A percentile compares a stretch with the other conserved stretches of the same genome.
Conservation (phyloP, 1,284 basidiomycete genomes). For the Quambalaria eucalypti region DNA sequence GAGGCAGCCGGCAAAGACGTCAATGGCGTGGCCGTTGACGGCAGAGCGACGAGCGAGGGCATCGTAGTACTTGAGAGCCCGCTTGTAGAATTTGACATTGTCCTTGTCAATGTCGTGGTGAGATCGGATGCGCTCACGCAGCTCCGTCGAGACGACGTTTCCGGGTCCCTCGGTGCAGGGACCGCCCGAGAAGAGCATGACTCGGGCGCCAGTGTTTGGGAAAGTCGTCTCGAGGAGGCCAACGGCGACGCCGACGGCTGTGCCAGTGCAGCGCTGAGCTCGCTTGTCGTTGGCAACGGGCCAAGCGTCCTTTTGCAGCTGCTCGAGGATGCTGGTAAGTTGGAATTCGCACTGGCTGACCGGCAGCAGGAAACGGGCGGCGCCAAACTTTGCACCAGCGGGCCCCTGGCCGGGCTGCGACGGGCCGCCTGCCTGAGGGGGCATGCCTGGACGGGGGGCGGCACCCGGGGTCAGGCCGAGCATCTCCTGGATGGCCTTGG, state of each 20-base stretch:
- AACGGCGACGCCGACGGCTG: slow-evolving; percentile 85
- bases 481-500: slow-evolving; percentile 98
- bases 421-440: slow-evolving; percentile 42
- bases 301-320: slow-evolving; percentile 87
- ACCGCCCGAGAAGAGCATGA: slow-evolving; percentile 94
- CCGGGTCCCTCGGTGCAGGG: slow-evolving; percentile 96
- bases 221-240: slow-evolving; percentile 92
- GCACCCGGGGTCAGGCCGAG: slow-evolving; percentile 64
- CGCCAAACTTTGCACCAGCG: slow-evolving; percentile 57
- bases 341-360: slow-evolving; percentile 92
- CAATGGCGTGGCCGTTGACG: slow-evolving; percentile 86
- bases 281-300: slow-evolving; percentile 92
- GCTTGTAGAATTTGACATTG: slow-evolving; percentile 93
- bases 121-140: slow-evolving; percentile 94
- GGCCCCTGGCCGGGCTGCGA: slow-evolving; percentile 63
- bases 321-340: slow-evolving; percentile 84
- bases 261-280: slow-evolving; percentile 88
- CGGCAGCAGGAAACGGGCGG: slow-evolving; percentile 86
- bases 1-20: slow-evolving; percentile 92
- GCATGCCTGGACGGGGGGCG: slow-evolving; percentile 49
- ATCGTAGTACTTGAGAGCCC: slow-evolving; percentile 96
- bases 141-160: slow-evolving; percentile 88
- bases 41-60: slow-evolving; percentile 85
- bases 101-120: slow-evolving; percentile 99
- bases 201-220: slow-evolving; percentile 87